phyloP scores from a whole-genome alignment of 805 yeast genomes.

The Blastobotrys robertii region DNA sequence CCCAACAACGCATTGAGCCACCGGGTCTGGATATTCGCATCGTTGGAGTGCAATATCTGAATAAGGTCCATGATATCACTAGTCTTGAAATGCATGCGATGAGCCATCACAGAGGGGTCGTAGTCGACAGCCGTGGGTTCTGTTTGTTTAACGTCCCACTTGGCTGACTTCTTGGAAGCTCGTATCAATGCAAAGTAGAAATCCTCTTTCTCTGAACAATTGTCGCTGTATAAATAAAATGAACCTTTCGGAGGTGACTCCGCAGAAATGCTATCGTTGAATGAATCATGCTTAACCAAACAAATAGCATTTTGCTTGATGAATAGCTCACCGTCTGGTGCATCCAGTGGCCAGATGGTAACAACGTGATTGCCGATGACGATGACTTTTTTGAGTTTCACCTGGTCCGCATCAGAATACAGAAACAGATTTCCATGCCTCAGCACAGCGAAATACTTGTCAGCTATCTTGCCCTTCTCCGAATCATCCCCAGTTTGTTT shows the following conservation, averaged over 20 bases:
- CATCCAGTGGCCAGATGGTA: conserved; percentile 73
- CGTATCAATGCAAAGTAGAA: conserved; percentile 82
- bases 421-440: conserved; percentile 84
- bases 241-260: conserved; percentile 28
- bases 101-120: conserved; percentile 59
- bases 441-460: conserved; percentile 38
- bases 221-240: conserved; percentile 64
- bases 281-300: conserved; percentile 38
- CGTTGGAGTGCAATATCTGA: conserved; percentile 69
- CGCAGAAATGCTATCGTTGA: conserved; percentile 20
- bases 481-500: background rate
- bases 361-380: conserved; percentile 63
- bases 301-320: conserved; percentile 75
- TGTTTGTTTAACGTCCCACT: background rate
- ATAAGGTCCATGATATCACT: conserved; percentile 63
- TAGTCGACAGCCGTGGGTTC: conserved; percentile 20
- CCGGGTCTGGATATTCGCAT: conserved; percentile 70
- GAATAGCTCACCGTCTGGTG: conserved; percentile 69
- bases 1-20: conserved; percentile 91
- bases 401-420: conserved; percentile 60
- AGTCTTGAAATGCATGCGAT: conserved; percentile 62
- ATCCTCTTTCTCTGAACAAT: conserved; percentile 80
- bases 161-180: conserved; percentile 44
- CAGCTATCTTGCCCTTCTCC: conserved; percentile 4
- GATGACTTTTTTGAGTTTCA: conserved; percentile 67